phyloP scores from a whole-genome alignment of 2,329 filamentous ascomycete species.

The Xylariaceae sp. region DNA sequence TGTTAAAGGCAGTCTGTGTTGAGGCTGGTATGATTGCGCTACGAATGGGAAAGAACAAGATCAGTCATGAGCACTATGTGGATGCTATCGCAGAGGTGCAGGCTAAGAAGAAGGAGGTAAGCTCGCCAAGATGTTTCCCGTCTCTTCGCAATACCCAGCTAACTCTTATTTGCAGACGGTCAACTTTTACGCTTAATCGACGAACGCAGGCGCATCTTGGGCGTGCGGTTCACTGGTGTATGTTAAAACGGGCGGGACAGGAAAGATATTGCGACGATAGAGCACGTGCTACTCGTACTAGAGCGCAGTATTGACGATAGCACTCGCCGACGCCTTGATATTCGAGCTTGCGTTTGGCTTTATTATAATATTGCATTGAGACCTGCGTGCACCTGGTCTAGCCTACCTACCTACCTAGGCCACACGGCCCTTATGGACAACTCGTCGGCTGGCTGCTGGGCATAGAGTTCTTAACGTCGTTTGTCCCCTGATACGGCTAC shows the following conservation, averaged over 20 bases:
- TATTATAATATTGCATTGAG: neutral
- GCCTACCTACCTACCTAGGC: neutral
- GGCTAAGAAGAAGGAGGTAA: constrained; percentile 86
- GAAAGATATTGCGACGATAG: constrained; percentile 25
- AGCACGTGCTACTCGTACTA: constrained; percentile 25
- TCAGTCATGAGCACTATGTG: constrained; percentile 96
- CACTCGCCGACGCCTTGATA: neutral
- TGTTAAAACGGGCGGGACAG: constrained; percentile 11
- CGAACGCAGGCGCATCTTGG: neutral
- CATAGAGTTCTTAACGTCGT: neutral
- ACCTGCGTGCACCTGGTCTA: neutral
- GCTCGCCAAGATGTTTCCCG: constrained; percentile 27
- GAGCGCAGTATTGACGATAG: constrained; percentile 16
- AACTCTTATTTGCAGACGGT: constrained; percentile 43
- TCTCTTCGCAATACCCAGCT: constrained; percentile 17
- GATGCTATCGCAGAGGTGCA: constrained; percentile 97
- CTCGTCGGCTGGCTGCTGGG: neutral
- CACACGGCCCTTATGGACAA: neutral
- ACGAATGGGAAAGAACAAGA: constrained; percentile 89
- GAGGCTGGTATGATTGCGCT: constrained; percentile 99
- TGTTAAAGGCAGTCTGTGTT: constrained; percentile 97
- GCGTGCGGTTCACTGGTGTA: neutral
- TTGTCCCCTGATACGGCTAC: neutral
- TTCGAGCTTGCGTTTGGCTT: neutral
- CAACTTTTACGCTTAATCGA: constrained; percentile 41